phyloP scores from a whole-genome alignment of 257 asterid genomes.

The Fraxinus quadrangulata region DNA sequence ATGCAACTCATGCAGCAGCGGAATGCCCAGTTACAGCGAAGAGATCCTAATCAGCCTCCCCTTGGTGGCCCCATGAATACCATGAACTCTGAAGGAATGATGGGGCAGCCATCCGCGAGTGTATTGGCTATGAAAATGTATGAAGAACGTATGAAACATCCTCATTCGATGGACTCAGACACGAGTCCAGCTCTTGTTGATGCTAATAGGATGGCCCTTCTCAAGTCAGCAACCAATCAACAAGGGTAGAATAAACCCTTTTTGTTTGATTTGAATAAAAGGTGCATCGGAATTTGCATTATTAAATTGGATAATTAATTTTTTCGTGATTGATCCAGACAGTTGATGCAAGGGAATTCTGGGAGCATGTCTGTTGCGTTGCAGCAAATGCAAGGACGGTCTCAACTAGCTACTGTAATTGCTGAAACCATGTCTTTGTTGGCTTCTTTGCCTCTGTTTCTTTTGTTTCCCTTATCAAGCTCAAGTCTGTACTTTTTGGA shows the following conservation, averaged over 20 bases:
- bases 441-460: neutral
- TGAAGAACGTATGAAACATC: conserved; percentile 93
- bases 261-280: conserved; percentile 4
- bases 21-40: conserved; percentile 81
- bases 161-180: conserved; percentile 91
- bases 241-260: conserved; percentile 67
- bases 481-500: conserved; percentile 3
- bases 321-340: conserved; percentile 63
- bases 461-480: neutral
- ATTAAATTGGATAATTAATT: neutral
- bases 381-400: conserved; percentile 98
- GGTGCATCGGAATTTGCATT: neutral
- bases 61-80: conserved; percentile 83
- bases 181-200: conserved; percentile 73
- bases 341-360: conserved; percentile 86
- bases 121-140: conserved; percentile 93
- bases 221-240: conserved; percentile 84
- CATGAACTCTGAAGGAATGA: conserved; percentile 78
- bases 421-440: conserved; percentile 18
- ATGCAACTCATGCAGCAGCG: conserved; percentile 95
- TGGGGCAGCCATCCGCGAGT: conserved; percentile 95
- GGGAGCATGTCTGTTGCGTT: conserved; percentile 90
- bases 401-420: conserved; percentile 73
- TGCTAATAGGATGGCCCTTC: conserved; percentile 94
- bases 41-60: conserved; percentile 96